phyloP scores from a whole-genome alignment of 2,329 filamentous ascomycete genomes.

The Pseudocercospora pini-densiflorae region DNA sequence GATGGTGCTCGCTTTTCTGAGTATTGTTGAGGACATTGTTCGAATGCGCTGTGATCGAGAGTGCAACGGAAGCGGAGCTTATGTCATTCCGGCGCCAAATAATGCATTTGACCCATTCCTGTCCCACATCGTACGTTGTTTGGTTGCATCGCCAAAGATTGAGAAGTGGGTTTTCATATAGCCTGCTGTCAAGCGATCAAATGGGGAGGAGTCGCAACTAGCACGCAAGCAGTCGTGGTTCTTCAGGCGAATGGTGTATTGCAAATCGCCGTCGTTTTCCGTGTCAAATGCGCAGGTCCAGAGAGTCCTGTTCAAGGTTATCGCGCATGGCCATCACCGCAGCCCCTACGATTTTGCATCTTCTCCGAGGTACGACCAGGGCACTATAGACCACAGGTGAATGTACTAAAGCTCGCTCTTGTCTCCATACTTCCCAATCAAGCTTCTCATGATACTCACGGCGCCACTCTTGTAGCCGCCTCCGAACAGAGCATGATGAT shows the following conservation, averaged over 20 bases:
- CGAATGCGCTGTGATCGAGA: background rate
- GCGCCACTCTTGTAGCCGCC: constrained; percentile 77
- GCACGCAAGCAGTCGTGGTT: background rate
- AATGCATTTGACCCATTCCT: background rate
- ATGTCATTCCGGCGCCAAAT: background rate
- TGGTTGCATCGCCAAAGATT: background rate
- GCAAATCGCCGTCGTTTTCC: background rate
- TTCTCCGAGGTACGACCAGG: background rate
- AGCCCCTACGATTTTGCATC: background rate
- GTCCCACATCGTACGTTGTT: background rate
- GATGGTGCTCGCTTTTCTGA: background rate
- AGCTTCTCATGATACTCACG: constrained; percentile 75
- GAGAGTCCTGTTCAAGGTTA: background rate
- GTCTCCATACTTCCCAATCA: constrained; percentile 71
- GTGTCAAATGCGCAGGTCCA: background rate
- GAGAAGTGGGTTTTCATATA: background rate
- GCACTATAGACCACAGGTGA: background rate
- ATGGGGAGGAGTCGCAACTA: background rate
- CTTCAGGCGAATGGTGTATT: background rate
- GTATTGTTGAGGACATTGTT: background rate
- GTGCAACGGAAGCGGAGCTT: background rate
- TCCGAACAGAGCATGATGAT: constrained; percentile 80
- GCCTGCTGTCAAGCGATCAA: background rate
- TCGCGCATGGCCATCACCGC: too few relatives aligned
- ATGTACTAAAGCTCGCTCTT: constrained; percentile 17